Evolutionary conservation across 176 grass and related monocot species (phyloP).

Genomic region (Oryza australiensis): DNA sequence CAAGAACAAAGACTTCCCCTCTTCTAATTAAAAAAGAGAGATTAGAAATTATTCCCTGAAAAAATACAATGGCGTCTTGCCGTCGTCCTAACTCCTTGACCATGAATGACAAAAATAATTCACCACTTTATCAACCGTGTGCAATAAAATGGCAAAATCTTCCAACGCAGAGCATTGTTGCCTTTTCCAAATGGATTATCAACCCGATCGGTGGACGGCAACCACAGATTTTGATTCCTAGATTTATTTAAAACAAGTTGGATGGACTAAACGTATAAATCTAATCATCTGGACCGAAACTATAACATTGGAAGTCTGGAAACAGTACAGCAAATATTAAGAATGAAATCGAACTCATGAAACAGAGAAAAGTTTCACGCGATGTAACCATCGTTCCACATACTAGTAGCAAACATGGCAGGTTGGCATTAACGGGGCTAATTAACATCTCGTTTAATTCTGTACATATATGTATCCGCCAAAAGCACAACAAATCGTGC

Average conservation of each 20-base stretch:
- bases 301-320: neutral
- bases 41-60: conserved; percentile 1
- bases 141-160: neutral
- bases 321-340: neutral
- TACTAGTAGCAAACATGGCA: neutral
- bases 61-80: neutral
- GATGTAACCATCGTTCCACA: neutral
- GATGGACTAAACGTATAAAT: neutral
- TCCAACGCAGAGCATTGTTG: neutral
- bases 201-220: neutral
- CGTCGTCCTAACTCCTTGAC: neutral
- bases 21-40: neutral
- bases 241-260: neutral
- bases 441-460: neutral
- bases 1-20: neutral
- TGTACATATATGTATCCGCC: neutral
- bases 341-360: neutral
- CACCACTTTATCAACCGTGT: neutral
- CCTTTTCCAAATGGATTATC: neutral
- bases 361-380: neutral
- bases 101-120: neutral
- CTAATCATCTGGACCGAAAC: neutral
- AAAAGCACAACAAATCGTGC: neutral
- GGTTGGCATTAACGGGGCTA: neutral
- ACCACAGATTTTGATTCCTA: neutral